Evolutionary conservation across 2,329 filamentous ascomycete genomes (phyloP), one percentile per base, ranked within the genome.

Genomic region (Kalmusia sp.): DNA sequence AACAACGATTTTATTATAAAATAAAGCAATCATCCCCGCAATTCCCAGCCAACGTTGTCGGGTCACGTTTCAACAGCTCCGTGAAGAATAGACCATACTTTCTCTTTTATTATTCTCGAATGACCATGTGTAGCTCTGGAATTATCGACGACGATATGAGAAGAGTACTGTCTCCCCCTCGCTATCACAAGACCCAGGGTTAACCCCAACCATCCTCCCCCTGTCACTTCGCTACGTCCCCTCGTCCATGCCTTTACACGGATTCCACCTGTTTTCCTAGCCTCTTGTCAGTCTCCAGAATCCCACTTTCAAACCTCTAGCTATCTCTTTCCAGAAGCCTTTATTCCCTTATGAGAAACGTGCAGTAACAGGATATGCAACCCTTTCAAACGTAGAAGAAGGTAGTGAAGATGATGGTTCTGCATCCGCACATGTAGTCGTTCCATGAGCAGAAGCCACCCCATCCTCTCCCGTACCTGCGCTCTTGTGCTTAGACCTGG

Each of bases 1-100:
- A 34, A 44, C 31, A 28, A 51, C 43, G 19, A 6, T 41, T 55
- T 54, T 39, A n/a, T 50, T 48, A 33, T 22, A 39, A 45, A 51
- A 38, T 38, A 34, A 39, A 45, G 19, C 49, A 38, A 45, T n/a
- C 35, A 49, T 40, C 17, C 24, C n/a, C 33, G 25, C 6, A n/a
- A n/a, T n/a, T n/a, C n/a, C n/a, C n/a, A n/a, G n/a, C n/a, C n/a
- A n/a, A n/a, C n/a, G n/a, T n/a, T n/a, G n/a, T n/a, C n/a, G n/a
- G n/a, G n/a, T n/a, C n/a, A n/a, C n/a, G n/a, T n/a, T n/a, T n/a
- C n/a, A n/a, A n/a, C n/a, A 38, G 35, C 19, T 38, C 24, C 9
- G 35, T 38, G n/a, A n/a, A n/a, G n/a, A n/a, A n/a, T n/a, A n/a
- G n/a, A n/a, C n/a, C n/a, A n/a, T n/a, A n/a, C n/a, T n/a, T n/a